These are phyloP conservation scores for Trametes punicea DNA, from an alignment of 768 basidiomycete species.

Conservation along the genomic window DNA sequence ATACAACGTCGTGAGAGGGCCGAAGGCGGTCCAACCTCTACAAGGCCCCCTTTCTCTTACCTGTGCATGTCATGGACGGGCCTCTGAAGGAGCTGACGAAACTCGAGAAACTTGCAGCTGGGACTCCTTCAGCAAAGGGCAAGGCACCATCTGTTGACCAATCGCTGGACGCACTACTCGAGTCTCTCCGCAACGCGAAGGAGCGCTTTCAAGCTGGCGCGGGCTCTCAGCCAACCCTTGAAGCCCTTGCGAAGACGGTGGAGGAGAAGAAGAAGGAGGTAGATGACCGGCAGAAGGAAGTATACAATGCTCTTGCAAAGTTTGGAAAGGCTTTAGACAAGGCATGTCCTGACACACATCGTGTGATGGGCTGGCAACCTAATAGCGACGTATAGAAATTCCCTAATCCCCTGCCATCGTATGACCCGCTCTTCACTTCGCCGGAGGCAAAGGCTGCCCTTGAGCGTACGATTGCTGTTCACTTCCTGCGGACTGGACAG, in stretches of 20 bases:
- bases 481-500: conserved; percentile 79
- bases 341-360: conserved; percentile 40
- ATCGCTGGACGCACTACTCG: conserved; percentile 63
- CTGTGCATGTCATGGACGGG: conserved; percentile 56
- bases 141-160: conserved; percentile 53
- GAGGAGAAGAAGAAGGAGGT: conserved; percentile 79
- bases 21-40: too few species aligned
- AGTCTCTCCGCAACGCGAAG: conserved; percentile 54
- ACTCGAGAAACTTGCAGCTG: conserved; percentile 60
- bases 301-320: conserved; percentile 71
- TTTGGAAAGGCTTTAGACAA: conserved; percentile 90
- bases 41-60: not conserved
- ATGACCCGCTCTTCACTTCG: conserved; percentile 65
- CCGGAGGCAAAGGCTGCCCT: conserved; percentile 55
- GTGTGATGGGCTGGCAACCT: not conserved
- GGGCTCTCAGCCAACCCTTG: conserved; percentile 47
- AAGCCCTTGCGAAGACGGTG: conserved; percentile 51
- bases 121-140: conserved; percentile 40
- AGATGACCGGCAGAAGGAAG: conserved; percentile 86
- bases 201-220: conserved; percentile 47
- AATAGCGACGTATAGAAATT: conserved; percentile 37
- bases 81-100: conserved; percentile 76
- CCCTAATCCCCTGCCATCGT: conserved; percentile 59
- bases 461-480: conserved; percentile 67
- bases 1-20: too few species aligned